phyloP scores from a whole-genome alignment of 192 early-diverging fungal species.

The Funneliformis mosseae region DNA sequence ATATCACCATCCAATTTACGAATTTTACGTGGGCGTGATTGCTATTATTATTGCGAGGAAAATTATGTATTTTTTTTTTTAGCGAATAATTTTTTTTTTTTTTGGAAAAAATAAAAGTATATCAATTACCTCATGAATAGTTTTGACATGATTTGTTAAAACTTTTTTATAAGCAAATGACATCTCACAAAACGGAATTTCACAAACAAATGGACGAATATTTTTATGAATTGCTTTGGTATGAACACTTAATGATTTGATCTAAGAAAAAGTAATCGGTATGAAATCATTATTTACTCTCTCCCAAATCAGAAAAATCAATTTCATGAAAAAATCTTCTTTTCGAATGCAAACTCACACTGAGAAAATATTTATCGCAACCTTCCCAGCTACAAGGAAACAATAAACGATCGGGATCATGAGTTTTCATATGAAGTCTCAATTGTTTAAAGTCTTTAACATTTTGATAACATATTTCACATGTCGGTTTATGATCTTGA shows the following conservation, averaged over 20 bases:
- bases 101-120: not conserved
- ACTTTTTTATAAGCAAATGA: not conserved
- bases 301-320: not conserved
- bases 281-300: not conserved
- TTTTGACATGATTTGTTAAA: constrained; percentile 3
- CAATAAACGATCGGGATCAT: constrained; percentile 23
- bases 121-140: constrained; percentile 11
- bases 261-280: not conserved
- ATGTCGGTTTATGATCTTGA: constrained; percentile 17
- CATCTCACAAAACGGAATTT: not conserved
- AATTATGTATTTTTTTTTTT: not conserved
- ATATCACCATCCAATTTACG: not conserved
- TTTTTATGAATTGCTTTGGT: not conserved
- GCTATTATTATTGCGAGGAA: not conserved
- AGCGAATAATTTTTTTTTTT: not conserved
- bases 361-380: constrained; percentile 30
- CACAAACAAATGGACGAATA: not conserved
- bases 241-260: not conserved
- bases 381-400: constrained; percentile 25
- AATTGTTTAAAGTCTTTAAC: not conserved
- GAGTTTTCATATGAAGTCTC: not conserved
- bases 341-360: not conserved
- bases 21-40: not conserved
- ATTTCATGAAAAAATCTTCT: not conserved
- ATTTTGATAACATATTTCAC: constrained; percentile 9